Conservation (phyloP, 345 rosid species). For the Populus nigra region DNA sequence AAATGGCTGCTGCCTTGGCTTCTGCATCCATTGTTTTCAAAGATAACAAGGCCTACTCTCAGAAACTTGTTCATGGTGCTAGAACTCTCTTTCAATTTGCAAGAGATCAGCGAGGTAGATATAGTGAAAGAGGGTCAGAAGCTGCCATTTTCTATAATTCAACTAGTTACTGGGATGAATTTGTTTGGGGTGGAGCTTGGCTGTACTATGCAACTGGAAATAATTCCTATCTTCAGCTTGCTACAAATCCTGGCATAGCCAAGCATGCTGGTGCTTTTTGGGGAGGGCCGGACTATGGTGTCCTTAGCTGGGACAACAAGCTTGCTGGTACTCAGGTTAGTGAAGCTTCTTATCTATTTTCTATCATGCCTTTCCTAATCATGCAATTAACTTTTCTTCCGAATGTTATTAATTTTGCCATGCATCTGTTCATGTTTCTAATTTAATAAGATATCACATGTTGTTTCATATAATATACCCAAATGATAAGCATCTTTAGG, state of each 20-base stretch:
- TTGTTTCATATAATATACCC: not conserved
- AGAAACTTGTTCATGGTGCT: slow-evolving; percentile 94
- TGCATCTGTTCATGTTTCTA: not conserved
- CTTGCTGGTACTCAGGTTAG: slow-evolving; percentile 92
- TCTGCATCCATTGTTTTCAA: slow-evolving; percentile 93
- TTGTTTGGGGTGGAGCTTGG: slow-evolving; percentile 95
- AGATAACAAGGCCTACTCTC: slow-evolving; percentile 87
- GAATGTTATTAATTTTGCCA: not conserved
- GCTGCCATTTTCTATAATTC: slow-evolving; percentile 75
- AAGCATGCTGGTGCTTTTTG: slow-evolving; percentile 92
- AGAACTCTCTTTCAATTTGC: slow-evolving; percentile 62
- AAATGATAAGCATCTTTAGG: not conserved
- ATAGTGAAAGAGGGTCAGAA: slow-evolving; percentile 67
- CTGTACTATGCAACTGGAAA: slow-evolving; percentile 93
- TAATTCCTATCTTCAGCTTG: slow-evolving; percentile 62
- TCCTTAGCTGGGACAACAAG: slow-evolving; percentile 98
- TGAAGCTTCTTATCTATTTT: not conserved
- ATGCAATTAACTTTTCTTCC: not conserved
- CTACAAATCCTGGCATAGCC: slow-evolving; percentile 67
- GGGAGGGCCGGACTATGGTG: slow-evolving; percentile 87
- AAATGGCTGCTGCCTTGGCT: slow-evolving; percentile 97
- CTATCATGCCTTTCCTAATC: not conserved
- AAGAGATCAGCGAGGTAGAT: slow-evolving; percentile 71
- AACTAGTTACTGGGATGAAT: slow-evolving; percentile 90
- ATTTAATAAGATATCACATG: not conserved